Conservation (phyloP, 306 rosid species). For the Trifolium repens region DNA sequence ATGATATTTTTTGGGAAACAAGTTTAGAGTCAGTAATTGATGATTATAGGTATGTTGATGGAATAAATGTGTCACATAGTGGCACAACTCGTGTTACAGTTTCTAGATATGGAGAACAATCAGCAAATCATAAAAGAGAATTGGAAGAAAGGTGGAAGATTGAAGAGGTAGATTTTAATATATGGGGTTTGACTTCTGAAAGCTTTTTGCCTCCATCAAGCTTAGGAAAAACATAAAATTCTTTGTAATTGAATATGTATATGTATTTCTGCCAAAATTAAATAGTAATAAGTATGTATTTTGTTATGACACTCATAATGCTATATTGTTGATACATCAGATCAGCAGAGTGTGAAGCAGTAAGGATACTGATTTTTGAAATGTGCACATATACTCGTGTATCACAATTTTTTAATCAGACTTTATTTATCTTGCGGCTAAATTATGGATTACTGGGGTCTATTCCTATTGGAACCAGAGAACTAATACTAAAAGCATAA, state of each 20-base stretch:
- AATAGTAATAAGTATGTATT: not conserved
- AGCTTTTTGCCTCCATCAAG: conserved; percentile 74
- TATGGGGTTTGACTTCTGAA: conserved; percentile 70
- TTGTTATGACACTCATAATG: conserved; percentile 31
- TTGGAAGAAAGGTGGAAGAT: conserved; percentile 88
- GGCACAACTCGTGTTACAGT: conserved; percentile 75
- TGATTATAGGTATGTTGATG: conserved; percentile 76
- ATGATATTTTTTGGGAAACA: conserved; percentile 95
- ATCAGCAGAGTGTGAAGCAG: not conserved
- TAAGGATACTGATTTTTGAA: not conserved
- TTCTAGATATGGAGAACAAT: conserved; percentile 78
- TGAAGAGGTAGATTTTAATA: conserved; percentile 79
- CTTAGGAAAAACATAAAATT: conserved; percentile 12
- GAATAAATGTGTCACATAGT: conserved; percentile 82
- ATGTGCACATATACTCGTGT: not conserved
- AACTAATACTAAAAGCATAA: too few species aligned
- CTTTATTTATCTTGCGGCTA: too few species aligned
- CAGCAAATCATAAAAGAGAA: conserved; percentile 81
- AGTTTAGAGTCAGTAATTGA: conserved; percentile 80
- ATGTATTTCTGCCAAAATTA: not conserved
- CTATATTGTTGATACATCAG: conserved; percentile 19
- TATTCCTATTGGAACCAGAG: too few species aligned
- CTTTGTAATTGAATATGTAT: conserved; percentile 13
- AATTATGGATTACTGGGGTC: too few species aligned
- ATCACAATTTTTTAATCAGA: too few species aligned